Conservation (phyloP, 176 grass and related monocot species). For the Poa pratensis region DNA sequence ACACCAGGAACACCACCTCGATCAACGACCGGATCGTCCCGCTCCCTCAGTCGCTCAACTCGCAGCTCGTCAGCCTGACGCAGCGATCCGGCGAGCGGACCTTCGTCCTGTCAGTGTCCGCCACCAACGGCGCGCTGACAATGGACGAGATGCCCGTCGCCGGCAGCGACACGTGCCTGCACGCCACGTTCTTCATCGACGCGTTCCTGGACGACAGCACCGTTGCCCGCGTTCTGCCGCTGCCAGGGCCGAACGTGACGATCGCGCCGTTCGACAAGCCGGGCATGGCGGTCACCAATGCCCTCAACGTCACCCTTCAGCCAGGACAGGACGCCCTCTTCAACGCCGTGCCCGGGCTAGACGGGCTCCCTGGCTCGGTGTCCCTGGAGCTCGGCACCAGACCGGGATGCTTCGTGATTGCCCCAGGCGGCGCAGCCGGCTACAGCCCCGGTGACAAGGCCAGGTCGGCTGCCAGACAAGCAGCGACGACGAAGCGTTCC, state of each 20-base stretch:
- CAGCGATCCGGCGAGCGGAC: constrained; percentile 43
- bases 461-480: constrained; percentile 35
- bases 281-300: constrained; percentile 59
- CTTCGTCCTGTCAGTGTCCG: constrained; percentile 60
- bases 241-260: constrained; percentile 41
- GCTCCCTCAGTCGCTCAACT: constrained; percentile 50
- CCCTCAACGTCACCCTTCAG: constrained; percentile 27
- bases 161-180: constrained; percentile 57
- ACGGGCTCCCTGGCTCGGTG: constrained; percentile 50
- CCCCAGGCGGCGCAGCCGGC: background rate
- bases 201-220: too few species aligned
- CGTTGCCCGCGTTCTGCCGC: background rate
- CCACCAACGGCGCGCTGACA: constrained; percentile 51
- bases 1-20: constrained; percentile 40
- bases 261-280: constrained; percentile 77
- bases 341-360: constrained; percentile 58
- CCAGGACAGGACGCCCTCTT: constrained; percentile 35
- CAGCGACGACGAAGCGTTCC: constrained; percentile 35
- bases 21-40: constrained; percentile 61
- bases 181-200: constrained; percentile 53
- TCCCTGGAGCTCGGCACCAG: constrained; percentile 63
- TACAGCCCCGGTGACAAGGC: constrained; percentile 30
- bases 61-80: constrained; percentile 63
- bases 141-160: constrained; percentile 54
- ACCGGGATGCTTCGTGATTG: constrained; percentile 63